Evolutionary conservation across 2,329 filamentous ascomycete genomes (phyloP).

Genomic region (Talaromyces sp.): DNA sequence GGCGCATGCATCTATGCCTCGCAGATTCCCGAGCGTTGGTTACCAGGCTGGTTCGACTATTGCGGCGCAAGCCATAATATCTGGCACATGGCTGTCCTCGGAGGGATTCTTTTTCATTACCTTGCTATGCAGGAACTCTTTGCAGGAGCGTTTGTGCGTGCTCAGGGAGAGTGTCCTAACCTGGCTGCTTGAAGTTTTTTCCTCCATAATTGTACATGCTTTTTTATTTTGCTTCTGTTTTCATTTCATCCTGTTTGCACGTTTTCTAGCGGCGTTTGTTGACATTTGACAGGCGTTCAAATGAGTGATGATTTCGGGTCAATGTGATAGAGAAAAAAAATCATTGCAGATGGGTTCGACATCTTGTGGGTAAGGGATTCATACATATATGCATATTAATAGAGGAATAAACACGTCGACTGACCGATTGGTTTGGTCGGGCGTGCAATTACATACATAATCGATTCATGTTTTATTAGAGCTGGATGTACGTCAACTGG

Average conservation of each 20-base stretch:
- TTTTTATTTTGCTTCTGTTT: not conserved
- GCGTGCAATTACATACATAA: too few relatives aligned
- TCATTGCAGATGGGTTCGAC: not conserved
- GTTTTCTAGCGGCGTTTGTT: not conserved
- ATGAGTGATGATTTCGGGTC: too few relatives aligned
- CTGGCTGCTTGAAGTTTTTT: constrained; percentile 4
- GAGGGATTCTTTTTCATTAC: constrained; percentile 97
- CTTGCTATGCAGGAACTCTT: constrained; percentile 95
- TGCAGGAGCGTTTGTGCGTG: constrained; percentile 64
- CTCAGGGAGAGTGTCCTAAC: constrained; percentile 42
- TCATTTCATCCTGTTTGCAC: not conserved
- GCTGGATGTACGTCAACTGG: too few relatives aligned
- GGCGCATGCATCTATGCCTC: constrained; percentile 86
- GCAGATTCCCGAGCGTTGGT: constrained; percentile 89
- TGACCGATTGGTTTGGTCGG: not conserved
- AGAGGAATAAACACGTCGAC: not conserved
- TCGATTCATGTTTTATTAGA: too few relatives aligned
- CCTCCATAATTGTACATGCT: not conserved
- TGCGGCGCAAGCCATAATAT: constrained; percentile 93
- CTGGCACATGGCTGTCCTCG: constrained; percentile 91
- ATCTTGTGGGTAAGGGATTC: not conserved
- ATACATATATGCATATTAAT: not conserved
- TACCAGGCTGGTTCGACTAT: constrained; percentile 90
- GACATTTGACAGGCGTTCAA: not conserved
- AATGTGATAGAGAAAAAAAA: not conserved